These are phyloP conservation scores for Wickerhamomyces bovis DNA, from an alignment of 805 yeast genomes.

Conservation along the genomic window DNA sequence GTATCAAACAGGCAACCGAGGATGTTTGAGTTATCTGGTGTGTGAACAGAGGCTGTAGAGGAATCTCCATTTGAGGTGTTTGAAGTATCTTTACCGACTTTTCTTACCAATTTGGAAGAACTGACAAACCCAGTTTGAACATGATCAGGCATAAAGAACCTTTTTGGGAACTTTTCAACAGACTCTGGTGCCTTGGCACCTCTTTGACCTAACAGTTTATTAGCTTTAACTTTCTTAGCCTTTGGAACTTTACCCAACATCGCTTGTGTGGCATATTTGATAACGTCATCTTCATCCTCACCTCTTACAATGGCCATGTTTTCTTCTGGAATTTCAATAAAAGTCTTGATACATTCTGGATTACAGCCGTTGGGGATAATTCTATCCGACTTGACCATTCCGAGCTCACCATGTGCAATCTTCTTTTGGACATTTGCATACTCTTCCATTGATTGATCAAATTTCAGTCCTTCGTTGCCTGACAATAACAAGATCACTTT, in stretches of 20 bases:
- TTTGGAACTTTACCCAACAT: conserved; percentile 36
- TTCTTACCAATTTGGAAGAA: conserved; percentile 43
- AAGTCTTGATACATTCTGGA: conserved; percentile 53
- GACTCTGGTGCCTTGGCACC: conserved; percentile 11
- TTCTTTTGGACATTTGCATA: conserved; percentile 72
- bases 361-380: conserved; percentile 54
- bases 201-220: conserved; percentile 6
- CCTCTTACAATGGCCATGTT: conserved; percentile 47
- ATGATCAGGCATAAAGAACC: conserved; percentile 69
- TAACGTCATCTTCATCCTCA: conserved; percentile 63
- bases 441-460: conserved; percentile 78
- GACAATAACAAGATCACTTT: conserved; percentile 69
- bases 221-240: conserved; percentile 11
- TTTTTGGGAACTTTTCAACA: conserved; percentile 29
- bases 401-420: conserved; percentile 43
- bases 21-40: conserved; percentile 3
- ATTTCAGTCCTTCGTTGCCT: conserved; percentile 69
- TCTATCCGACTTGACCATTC: conserved; percentile 47
- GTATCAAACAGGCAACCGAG: conserved; percentile 3
- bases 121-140: conserved; percentile 58
- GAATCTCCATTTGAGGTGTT: background rate
- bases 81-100: conserved; percentile 9
- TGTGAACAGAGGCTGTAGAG: background rate
- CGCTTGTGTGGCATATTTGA: conserved; percentile 59
- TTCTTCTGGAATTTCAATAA: conserved; percentile 66